phyloP scores from a whole-genome alignment of 2,329 filamentous ascomycete genomes.

The Ophiostoma piceae region DNA sequence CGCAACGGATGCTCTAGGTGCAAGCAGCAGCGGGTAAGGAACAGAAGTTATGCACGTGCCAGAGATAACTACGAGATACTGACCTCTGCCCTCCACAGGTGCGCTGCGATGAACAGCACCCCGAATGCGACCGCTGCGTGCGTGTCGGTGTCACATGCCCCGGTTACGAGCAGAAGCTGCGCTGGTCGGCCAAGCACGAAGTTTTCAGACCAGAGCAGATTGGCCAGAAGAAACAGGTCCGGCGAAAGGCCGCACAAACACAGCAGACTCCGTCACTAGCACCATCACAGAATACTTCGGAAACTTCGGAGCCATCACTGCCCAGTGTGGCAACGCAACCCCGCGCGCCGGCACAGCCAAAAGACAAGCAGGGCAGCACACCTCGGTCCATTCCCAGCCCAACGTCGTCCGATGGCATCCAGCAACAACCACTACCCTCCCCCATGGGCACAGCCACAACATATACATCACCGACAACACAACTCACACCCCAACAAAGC shows the following conservation, averaged over 20 bases:
- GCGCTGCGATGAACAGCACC: constrained; percentile 27
- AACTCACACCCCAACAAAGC: constrained; percentile 13
- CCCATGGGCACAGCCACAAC: constrained; percentile 16
- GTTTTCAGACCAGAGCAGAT: constrained; percentile 28
- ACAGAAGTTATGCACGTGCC: not conserved
- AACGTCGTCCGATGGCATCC: constrained; percentile 4
- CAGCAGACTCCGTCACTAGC: not conserved
- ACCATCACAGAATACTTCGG: not conserved
- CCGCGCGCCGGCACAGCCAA: not conserved
- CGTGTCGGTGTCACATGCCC: constrained; percentile 41
- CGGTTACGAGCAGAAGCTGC: constrained; percentile 43
- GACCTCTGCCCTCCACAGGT: constrained; percentile 19
- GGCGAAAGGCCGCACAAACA: constrained; percentile 12
- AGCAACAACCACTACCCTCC: constrained; percentile 19
- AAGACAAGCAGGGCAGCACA: not conserved
- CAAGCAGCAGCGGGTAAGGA: constrained; percentile 27
- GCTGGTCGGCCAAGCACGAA: constrained; percentile 47
- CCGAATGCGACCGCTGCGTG: constrained; percentile 39
- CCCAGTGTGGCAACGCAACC: not conserved
- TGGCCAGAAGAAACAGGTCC: constrained; percentile 14
- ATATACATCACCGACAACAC: constrained; percentile 14
- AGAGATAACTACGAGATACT: not conserved
- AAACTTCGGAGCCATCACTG: not conserved
- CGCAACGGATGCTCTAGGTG: constrained; percentile 28
- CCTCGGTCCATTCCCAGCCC: constrained; percentile 10